Conservation (phyloP, 1,284 basidiomycete genomes). For the Pascua guehoae region DNA sequence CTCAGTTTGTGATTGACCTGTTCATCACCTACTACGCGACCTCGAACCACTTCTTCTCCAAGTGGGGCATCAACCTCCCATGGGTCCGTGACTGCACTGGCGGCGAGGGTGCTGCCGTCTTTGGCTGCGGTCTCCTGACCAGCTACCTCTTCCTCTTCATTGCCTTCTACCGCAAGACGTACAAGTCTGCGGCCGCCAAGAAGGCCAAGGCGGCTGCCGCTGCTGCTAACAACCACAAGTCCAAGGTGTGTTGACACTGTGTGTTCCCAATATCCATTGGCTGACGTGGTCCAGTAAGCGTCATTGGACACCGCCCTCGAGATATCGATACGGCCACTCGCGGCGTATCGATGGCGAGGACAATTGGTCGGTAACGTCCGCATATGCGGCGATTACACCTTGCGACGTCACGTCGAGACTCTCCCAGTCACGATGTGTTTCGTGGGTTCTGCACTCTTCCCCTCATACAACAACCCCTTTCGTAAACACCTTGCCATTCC, state of each 20-base stretch:
- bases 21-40: slow-evolving; percentile 88
- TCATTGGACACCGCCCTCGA: slow-evolving; percentile 25
- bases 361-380: too few species aligned
- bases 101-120: slow-evolving; percentile 78
- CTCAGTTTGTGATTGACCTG: slow-evolving; percentile 88
- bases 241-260: background rate
- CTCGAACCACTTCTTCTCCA: slow-evolving; percentile 73
- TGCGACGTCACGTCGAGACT: background rate
- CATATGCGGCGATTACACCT: background rate
- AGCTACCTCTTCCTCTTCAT: slow-evolving; percentile 89
- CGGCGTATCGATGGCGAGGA: too few species aligned
- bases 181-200: slow-evolving; percentile 38
- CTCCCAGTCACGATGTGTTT: background rate
- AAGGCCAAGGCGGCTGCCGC: slow-evolving; percentile 17
- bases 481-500: background rate
- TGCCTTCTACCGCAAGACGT: slow-evolving; percentile 52
- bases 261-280: background rate
- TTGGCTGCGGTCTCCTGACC: slow-evolving; percentile 82
- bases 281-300: slow-evolving; percentile 31
- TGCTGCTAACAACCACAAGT: background rate
- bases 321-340: too few species aligned
- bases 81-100: slow-evolving; percentile 78
- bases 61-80: slow-evolving; percentile 65
- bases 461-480: slow-evolving; percentile 2
- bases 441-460: slow-evolving; percentile 5